Evolutionary conservation across 169 alveolate species (phyloP).

Genomic region (Besnoitia besnoiti): DNA sequence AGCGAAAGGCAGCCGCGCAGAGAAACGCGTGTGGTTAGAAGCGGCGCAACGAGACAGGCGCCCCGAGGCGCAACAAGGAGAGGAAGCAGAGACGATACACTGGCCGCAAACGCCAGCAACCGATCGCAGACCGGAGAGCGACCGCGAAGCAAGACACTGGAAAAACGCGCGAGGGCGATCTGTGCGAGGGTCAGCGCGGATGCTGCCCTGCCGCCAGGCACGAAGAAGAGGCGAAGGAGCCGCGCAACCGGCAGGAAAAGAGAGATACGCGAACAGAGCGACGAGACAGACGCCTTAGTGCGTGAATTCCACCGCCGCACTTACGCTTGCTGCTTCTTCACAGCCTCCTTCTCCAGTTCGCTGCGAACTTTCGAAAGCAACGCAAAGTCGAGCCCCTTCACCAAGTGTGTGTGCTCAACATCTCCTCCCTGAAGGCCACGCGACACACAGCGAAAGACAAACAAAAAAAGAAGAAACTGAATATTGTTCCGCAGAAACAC

Average conservation of each 20-base stretch:
- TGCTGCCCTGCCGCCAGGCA: no score
- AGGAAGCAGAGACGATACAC: neutral
- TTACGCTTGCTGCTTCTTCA: conserved; percentile 23
- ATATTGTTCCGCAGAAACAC: no score
- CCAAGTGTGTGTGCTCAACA: conserved; percentile 78
- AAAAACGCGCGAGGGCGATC: no score
- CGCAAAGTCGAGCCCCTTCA: conserved; percentile 75
- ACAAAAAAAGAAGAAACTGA: neutral
- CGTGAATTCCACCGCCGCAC: no score
- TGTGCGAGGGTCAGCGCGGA: no score
- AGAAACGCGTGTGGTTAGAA: neutral
- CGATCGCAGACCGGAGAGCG: neutral
- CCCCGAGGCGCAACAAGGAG: neutral
- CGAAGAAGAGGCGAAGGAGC: neutral
- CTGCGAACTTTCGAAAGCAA: conserved; percentile 72
- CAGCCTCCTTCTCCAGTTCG: conserved; percentile 67
- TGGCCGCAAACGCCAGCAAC: neutral
- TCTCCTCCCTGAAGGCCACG: conserved; percentile 66
- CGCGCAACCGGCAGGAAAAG: no score
- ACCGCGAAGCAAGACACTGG: no score
- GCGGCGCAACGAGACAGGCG: no score
- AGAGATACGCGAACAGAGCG: no score
- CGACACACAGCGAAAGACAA: neutral
- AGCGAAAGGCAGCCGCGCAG: neutral
- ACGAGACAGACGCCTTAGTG: no score